Base-by-base conservation (phyloP, 148 eudicot species). In the Silene latifolia region DNA sequence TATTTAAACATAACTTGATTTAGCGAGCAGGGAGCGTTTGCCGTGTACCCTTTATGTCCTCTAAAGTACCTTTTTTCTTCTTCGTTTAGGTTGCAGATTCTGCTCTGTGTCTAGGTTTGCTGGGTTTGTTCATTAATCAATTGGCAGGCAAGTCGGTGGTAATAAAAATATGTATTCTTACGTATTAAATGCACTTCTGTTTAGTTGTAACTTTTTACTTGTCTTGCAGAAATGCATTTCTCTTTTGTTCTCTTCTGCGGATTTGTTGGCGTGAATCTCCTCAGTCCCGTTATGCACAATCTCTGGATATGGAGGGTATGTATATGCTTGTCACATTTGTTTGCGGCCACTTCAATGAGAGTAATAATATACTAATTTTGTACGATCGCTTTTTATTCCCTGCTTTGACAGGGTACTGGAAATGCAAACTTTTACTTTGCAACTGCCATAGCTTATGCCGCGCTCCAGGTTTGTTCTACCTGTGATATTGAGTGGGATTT, bases 291-390 rank as follows among this genome's bases (percentile, higher is more conserved):
- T 72, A 91, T 94, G 98, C 97, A 94, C 85, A 94, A 94, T 71
- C 86, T 94, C 14, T 94, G 98, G 98, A 89, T 94, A 85, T 94
- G 98, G 98, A 88, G 98, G 96, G 98, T 94, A 88, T 64, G 87
- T 8, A 58, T 29, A 53, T 53, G 24, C 27, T 19, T 64, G 17
- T 15, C 42, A 0, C 61, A 15, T 62, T 51, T 61, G 58, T 63
- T 58, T 44, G 14, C 27, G 56, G 10, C 77, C 48, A 56, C 66
- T 13, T 29, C 48, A 35, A 57, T 56, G 56, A 61, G 35, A 14
- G 63, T 29, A 20, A 20, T 24, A 9, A 20, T 24, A 9, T 51
- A 17, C 42, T 69, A 4, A 32, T 14, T 2, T 25, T 25, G 27
- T 17, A 78, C 70, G 71, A 65, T 79, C 8, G 29, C 32, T 64